A percentile compares a stretch with the other conserved stretches of the same genome.
Evolutionary conservation across 345 rosid genomes (phyloP).

Genomic region (Camelina laxa): DNA sequence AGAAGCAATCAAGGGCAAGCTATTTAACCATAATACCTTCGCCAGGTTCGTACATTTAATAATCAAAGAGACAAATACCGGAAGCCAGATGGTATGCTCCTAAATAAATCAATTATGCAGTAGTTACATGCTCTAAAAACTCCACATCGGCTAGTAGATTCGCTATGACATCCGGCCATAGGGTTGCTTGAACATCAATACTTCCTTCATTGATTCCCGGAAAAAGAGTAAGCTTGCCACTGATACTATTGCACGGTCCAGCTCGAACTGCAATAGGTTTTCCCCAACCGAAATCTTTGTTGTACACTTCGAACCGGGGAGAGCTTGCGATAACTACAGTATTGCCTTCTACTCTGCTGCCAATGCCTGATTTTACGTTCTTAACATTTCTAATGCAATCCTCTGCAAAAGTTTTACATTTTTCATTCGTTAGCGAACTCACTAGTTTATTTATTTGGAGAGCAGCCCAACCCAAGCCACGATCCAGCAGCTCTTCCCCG

Average conservation of each 20-base stretch:
- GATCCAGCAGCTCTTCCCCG: neutral
- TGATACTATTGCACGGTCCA: neutral
- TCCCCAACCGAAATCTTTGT: constrained; percentile 51
- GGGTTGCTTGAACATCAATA: constrained; percentile 14
- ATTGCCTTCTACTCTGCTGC: neutral
- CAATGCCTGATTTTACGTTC: neutral
- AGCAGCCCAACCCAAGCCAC: constrained; percentile 9
- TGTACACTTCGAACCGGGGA: constrained; percentile 52
- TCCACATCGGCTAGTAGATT: neutral
- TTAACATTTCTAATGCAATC: constrained; percentile 19
- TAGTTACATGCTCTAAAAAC: constrained; percentile 17
- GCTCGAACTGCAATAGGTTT: constrained; percentile 33
- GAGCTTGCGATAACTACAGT: constrained; percentile 39
- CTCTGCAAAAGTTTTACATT: neutral
- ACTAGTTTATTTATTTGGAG: neutral
- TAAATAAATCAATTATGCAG: neutral
- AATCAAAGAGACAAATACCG: neutral
- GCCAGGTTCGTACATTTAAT: neutral
- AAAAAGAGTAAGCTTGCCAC: neutral
- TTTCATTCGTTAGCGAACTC: constrained; percentile 15
- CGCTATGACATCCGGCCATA: constrained; percentile 16
- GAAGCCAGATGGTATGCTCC: neutral
- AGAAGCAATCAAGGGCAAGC: neutral
- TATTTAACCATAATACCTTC: too few relatives aligned
- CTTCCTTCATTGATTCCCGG: constrained; percentile 14